Evolutionary conservation across 345 rosid genomes (phyloP).

Genomic region (Psidium friedrichsthalianum): DNA sequence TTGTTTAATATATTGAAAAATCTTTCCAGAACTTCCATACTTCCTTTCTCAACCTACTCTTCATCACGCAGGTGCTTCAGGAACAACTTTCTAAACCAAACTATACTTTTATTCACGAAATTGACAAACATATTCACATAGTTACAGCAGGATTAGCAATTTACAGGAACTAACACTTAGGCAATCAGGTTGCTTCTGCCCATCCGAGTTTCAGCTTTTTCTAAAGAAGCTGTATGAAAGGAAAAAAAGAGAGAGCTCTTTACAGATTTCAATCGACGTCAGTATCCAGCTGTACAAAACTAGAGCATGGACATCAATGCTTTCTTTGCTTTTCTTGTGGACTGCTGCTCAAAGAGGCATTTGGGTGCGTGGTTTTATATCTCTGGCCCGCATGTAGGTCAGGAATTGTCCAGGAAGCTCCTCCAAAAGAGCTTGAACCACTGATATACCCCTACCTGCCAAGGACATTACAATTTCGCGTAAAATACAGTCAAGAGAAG

Average conservation of each 20-base stretch:
- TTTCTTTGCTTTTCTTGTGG: not conserved
- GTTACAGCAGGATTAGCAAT: not conserved
- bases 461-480: not conserved
- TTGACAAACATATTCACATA: not conserved
- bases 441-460: slow-evolving; percentile 55
- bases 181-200: not conserved
- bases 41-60: too few relatives aligned
- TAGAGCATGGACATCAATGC: not conserved
- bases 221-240: not conserved
- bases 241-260: not conserved
- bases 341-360: not conserved
- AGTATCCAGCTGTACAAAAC: not conserved
- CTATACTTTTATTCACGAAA: not conserved
- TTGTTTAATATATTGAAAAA: too few relatives aligned
- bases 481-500: not conserved
- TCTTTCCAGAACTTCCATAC: not conserved
- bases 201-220: fast-evolving
- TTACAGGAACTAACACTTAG: not conserved
- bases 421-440: slow-evolving; percentile 70
- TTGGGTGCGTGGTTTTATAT: slow-evolving; percentile 31
- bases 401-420: slow-evolving; percentile 86
- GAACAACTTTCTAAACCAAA: not conserved
- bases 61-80: too few relatives aligned
- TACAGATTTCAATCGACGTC: not conserved
- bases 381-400: slow-evolving; percentile 45